phyloP scores from a whole-genome alignment of 1,284 basidiomycete genomes.

The Cutaneotrichosporon cavernicola region DNA sequence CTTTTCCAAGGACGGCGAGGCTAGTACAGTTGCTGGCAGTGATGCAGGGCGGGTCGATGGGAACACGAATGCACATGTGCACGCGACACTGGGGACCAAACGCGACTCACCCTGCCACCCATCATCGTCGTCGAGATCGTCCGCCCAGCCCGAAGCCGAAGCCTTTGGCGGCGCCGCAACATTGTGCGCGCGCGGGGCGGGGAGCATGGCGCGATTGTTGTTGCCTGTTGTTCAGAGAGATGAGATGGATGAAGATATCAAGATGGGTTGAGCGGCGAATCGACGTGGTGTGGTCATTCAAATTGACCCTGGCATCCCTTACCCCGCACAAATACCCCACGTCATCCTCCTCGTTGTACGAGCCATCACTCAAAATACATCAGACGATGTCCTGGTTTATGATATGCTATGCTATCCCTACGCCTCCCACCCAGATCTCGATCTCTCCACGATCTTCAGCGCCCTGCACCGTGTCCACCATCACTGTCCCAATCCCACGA shows the following conservation, averaged over 20 bases:
- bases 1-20: not conserved
- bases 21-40: not conserved
- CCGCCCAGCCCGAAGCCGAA: slow-evolving; percentile 37
- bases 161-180: slow-evolving; percentile 19
- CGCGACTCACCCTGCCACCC: slow-evolving; percentile 51
- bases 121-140: slow-evolving; percentile 49
- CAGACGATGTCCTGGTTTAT: not conserved
- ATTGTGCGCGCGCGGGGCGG: slow-evolving; percentile 27
- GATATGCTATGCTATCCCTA: slow-evolving; percentile 3
- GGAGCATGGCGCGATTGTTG: slow-evolving; percentile 24
- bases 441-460: slow-evolving; percentile 57
- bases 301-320: not conserved
- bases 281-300: slow-evolving; percentile 3
- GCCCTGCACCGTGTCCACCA: slow-evolving; percentile 61
- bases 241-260: not conserved
- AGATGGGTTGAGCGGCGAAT: slow-evolving; percentile 11
- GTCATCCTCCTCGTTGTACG: not conserved
- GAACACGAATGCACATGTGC: not conserved
- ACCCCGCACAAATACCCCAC: slow-evolving; percentile 5
- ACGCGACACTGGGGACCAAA: not conserved
- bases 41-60: not conserved
- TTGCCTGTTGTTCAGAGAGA: not conserved
- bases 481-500: slow-evolving; percentile 37
- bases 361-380: not conserved
- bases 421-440: slow-evolving; percentile 66